Percentiles rank a stretch among this genome's conserved stretches.
phyloP scores from a whole-genome alignment of 2,329 filamentous ascomycete genomes.

The Fusarium euwallaceae region DNA sequence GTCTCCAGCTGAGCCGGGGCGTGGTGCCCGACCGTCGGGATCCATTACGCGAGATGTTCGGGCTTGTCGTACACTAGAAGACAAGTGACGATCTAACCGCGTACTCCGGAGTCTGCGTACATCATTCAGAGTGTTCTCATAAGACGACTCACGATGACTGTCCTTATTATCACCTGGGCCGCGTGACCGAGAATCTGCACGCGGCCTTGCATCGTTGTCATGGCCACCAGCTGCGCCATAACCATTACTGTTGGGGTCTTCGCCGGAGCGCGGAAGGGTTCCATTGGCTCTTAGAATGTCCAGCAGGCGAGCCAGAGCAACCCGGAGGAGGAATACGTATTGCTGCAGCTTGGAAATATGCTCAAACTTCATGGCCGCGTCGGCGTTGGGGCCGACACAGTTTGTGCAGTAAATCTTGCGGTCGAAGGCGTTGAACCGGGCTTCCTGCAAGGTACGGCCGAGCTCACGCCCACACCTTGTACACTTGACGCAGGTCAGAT shows the following conservation, averaged over 20 bases:
- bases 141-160: constrained; percentile 78
- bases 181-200: constrained; percentile 34
- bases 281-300: constrained; percentile 88
- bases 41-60: constrained; percentile 94
- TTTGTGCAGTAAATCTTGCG: constrained; percentile 78
- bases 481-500: constrained; percentile 85
- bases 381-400: constrained; percentile 72
- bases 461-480: constrained; percentile 75
- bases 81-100: constrained; percentile 92
- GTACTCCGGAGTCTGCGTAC: constrained; percentile 93
- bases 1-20: constrained; percentile 79
- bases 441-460: constrained; percentile 75
- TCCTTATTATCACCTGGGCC: constrained; percentile 55
- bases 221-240: constrained; percentile 51
- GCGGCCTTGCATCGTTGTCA: constrained; percentile 69
- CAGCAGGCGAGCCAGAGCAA: constrained; percentile 89
- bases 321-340: constrained; percentile 92
- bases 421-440: constrained; percentile 76
- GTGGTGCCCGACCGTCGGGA: constrained; percentile 68
- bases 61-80: constrained; percentile 91
- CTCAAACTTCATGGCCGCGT: constrained; percentile 70
- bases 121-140: constrained; percentile 96
- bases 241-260: constrained; percentile 67
- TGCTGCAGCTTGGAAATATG: constrained; percentile 89
- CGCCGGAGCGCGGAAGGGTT: constrained; percentile 82